Conservation (phyloP, 345 rosid species). For the Passiflora organensis region DNA sequence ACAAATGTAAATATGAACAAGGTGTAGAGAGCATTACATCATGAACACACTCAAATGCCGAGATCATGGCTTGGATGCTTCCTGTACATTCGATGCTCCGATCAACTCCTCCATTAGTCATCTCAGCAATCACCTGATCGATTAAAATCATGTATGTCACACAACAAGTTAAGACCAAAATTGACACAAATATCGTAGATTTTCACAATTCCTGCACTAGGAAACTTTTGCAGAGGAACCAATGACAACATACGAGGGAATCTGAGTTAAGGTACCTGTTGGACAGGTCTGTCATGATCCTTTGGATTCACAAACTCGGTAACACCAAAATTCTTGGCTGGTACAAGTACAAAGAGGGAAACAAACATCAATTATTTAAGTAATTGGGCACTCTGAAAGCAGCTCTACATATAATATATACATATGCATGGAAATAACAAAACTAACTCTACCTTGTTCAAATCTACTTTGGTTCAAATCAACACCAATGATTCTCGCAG, state of each 20-base stretch:
- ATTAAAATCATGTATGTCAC: background rate
- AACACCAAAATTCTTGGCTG: constrained; percentile 46
- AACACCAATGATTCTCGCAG: constrained; percentile 36
- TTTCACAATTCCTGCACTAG: no score
- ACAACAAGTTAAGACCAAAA: background rate
- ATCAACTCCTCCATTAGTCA: constrained; percentile 79
- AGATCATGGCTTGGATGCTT: constrained; percentile 64
- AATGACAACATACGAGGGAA: no score
- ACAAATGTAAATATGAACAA: background rate
- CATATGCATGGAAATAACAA: background rate
- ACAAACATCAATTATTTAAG: background rate
- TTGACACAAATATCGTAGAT: background rate
- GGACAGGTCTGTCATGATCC: constrained; percentile 36
- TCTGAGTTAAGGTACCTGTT: constrained; percentile 16
- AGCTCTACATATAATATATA: background rate
- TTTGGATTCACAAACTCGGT: constrained; percentile 42
- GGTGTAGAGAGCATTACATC: constrained; percentile 40
- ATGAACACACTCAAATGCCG: constrained; percentile 85
- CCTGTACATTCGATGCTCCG: constrained; percentile 78
- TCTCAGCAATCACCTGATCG: constrained; percentile 58
- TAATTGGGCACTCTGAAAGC: background rate
- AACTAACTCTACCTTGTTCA: constrained; percentile 18
- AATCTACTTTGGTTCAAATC: constrained; percentile 35
- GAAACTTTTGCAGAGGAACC: no score
- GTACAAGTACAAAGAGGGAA: background rate